phyloP scores from a whole-genome alignment of 306 rosid species.

The Quillaja saponaria region DNA sequence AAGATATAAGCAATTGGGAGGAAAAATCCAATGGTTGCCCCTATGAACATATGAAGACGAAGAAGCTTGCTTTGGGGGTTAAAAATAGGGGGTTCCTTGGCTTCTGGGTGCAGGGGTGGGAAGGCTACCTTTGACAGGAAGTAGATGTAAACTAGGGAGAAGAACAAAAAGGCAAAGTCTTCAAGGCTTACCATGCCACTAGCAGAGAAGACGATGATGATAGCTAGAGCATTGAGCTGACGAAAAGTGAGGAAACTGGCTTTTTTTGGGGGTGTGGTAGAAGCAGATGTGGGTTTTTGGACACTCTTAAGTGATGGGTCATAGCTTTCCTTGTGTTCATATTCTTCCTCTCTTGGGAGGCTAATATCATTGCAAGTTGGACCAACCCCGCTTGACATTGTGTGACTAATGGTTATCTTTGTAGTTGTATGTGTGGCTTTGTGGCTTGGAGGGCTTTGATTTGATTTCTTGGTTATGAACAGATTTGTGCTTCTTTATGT shows the following conservation, averaged over 20 bases:
- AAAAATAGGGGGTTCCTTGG: conserved; percentile 46
- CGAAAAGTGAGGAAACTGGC: conserved; percentile 49
- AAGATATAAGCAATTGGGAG: conserved; percentile 73
- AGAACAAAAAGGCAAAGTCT: conserved; percentile 64
- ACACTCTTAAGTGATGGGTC: conserved; percentile 30
- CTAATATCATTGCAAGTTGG: conserved; percentile 58
- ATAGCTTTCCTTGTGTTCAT: conserved; percentile 42
- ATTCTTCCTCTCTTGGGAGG: conserved; percentile 57
- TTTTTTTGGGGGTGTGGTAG: conserved; percentile 16
- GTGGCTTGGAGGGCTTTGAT: neutral
- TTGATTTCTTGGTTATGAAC: neutral
- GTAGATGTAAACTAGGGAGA: conserved; percentile 57
- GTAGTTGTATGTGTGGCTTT: too few species aligned
- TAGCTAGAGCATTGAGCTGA: conserved; percentile 64
- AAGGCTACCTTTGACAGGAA: conserved; percentile 69
- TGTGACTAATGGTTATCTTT: neutral
- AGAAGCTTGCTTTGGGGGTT: conserved; percentile 54
- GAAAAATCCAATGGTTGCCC: conserved; percentile 63
- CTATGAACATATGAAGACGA: conserved; percentile 47
- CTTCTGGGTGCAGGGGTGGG: conserved; percentile 39
- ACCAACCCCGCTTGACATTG: conserved; percentile 89
- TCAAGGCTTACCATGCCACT: conserved; percentile 72
- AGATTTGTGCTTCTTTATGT: neutral
- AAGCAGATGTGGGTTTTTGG: neutral
- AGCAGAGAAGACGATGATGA: conserved; percentile 60